Percentiles rank a stretch among this genome's conserved stretches.
These are phyloP conservation scores for Trypanosoma rangeli DNA, from an alignment of 208 protist species.

Conservation along the genomic window DNA sequence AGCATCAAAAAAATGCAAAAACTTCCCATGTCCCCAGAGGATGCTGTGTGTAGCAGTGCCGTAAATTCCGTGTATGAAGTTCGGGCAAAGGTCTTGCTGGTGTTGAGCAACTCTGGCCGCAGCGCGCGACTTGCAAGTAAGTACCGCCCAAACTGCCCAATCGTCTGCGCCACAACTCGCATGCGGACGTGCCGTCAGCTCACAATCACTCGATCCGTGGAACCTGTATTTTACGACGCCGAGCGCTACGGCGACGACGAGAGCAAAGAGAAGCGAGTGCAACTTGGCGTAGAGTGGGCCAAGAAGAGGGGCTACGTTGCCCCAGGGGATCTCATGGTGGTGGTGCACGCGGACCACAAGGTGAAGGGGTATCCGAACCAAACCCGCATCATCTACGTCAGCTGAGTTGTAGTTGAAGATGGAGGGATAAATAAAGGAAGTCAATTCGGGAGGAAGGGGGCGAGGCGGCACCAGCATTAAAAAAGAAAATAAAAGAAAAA, in stretches of 20 bases:
- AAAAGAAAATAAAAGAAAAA: too few species aligned
- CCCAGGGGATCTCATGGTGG: conserved; percentile 68
- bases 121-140: conserved; percentile 95
- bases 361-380: conserved; percentile 90
- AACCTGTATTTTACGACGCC: conserved; percentile 77
- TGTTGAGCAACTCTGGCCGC: conserved; percentile 91
- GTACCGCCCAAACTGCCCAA: conserved; percentile 95
- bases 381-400: conserved; percentile 58
- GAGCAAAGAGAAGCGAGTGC: conserved; percentile 75
- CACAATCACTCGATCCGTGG: conserved; percentile 75
- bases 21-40: conserved; percentile 78
- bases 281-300: conserved; percentile 52
- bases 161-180: conserved; percentile 92
- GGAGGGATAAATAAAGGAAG: neutral
- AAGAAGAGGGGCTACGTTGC: conserved; percentile 60
- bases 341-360: conserved; percentile 82
- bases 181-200: conserved; percentile 86
- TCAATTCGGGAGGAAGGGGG: neutral
- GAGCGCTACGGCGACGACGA: conserved; percentile 60
- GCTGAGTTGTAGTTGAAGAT: too few species aligned
- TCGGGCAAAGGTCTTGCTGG: conserved; percentile 87
- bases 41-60: conserved; percentile 93
- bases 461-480: too few species aligned
- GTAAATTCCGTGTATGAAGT: conserved; percentile 95
- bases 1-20: conserved; percentile 84